Conservation (phyloP, 176 grass and related monocot species). For the Eragrostis curvula region DNA sequence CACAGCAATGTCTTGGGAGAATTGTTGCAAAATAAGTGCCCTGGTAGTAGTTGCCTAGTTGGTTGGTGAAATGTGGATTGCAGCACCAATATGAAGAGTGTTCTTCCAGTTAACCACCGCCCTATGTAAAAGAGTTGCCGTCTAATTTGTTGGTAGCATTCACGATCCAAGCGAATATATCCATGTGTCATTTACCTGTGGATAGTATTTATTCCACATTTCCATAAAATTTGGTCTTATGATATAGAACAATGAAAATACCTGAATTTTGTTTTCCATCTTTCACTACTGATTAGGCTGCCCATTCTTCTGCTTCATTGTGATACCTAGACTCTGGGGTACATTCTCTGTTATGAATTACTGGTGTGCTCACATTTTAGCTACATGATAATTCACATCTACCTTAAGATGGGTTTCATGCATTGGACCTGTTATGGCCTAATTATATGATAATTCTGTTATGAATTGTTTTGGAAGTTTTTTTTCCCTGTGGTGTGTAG, state of each 20-base stretch:
- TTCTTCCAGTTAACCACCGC: not conserved
- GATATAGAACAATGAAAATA: not conserved
- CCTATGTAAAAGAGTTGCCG: not conserved
- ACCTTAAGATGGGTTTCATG: not conserved
- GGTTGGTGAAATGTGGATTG: not conserved
- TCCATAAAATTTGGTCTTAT: conserved; percentile 5
- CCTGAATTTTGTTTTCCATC: not conserved
- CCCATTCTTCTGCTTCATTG: not conserved
- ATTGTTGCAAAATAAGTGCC: not conserved
- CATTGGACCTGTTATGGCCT: not conserved
- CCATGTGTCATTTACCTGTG: not conserved
- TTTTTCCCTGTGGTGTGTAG: not conserved
- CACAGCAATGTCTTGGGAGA: too few species aligned
- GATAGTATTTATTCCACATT: not conserved
- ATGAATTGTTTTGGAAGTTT: conserved; percentile 18
- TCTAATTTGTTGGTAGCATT: not conserved
- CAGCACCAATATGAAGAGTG: not conserved
- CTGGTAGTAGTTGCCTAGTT: not conserved
- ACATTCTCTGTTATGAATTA: not conserved
- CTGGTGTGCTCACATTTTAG: not conserved
- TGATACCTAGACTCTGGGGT: not conserved
- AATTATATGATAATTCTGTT: too few species aligned
- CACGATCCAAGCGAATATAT: not conserved
- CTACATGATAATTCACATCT: not conserved
- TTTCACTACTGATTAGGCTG: not conserved